Evolutionary conservation across 192 early-diverging fungal genomes (phyloP), one percentile per base, ranked within the genome.

Genomic region (Coemansia sp.): DNA sequence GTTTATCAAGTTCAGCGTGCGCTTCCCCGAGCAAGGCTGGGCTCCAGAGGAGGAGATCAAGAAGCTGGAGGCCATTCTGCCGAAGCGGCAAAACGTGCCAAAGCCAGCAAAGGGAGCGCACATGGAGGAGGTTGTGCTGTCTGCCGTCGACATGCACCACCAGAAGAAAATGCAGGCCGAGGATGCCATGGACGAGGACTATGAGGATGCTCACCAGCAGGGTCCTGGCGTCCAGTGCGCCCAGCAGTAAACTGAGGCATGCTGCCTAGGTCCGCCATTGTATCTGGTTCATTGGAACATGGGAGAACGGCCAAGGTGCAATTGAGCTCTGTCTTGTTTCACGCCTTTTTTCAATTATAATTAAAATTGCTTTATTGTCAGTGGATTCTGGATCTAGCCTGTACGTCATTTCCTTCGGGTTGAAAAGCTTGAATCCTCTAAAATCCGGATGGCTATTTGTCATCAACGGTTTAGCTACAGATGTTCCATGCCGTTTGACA

Each of bases 201-300:
- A 82, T 34, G 86, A 88, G 45, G 91, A 94, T 7, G 87, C 84
- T 9, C 86, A 89, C 59, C 82, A 85, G 36, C 76, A 75, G 53
- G 88, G 90, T 9, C 89, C 92, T 36, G 86, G 85, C 10, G 94
- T 98, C 65, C 94, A 98, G 86, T 98, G 96, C 79, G 94, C 96
- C 42, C 92, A 95, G 84, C 96, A 98, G 86, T 95, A 95, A 38
- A 40, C 3, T 3, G 29, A 29, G 29, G 29, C 29, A 29, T 29
- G 29, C 3, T 29, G 29, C 3, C 29, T 29, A 3, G 3, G 29
- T 3, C 29, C 29, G 1, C 29, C 29, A 29, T 29, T 29, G 1
- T 29, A 2, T 29, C 29, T 3, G 3, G 29, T 29, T 29, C 29
- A 2, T 29, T 29, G 38, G 11, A 11, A 6, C 38, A 40, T 11